Evolutionary conservation across 257 asterid species (phyloP).

Genomic region (Gardenia jasminoides): DNA sequence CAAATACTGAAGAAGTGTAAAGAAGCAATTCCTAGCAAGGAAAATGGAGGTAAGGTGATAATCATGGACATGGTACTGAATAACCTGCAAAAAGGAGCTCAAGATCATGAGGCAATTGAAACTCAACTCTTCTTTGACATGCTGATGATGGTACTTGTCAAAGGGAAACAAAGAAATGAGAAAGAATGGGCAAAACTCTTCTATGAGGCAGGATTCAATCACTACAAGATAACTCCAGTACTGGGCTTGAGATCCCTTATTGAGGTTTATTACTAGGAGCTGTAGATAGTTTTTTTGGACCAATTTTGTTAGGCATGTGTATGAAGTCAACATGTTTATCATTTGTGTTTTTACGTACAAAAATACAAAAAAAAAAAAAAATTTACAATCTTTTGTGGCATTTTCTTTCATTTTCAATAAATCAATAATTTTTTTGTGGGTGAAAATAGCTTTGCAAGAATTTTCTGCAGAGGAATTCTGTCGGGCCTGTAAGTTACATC

Average conservation of each 20-base stretch:
- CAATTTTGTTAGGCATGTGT: background rate
- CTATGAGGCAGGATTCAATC: background rate
- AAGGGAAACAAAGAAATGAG: background rate
- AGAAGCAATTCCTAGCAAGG: slow-evolving; percentile 23
- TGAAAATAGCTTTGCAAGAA: no score
- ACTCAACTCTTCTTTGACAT: background rate
- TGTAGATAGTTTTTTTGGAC: background rate
- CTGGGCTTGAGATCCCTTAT: background rate
- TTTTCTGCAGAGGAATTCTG: no score
- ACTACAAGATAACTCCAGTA: background rate
- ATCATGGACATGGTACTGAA: slow-evolving; percentile 24
- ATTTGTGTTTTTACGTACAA: no score
- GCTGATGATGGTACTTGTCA: background rate
- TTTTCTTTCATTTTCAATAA: no score
- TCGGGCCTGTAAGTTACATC: no score
- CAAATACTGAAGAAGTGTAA: slow-evolving; percentile 22
- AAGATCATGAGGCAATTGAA: background rate
- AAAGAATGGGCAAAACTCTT: background rate
- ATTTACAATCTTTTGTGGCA: no score
- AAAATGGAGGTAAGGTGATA: slow-evolving; percentile 27
- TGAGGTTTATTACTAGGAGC: background rate
- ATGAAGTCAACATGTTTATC: background rate
- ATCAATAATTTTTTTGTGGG: no score
- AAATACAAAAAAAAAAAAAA: no score
- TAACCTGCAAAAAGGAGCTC: background rate